Evolutionary conservation across 163 green algal genomes (phyloP), one percentile per base, ranked within the genome.

Genomic region (Dunaliella salina): DNA sequence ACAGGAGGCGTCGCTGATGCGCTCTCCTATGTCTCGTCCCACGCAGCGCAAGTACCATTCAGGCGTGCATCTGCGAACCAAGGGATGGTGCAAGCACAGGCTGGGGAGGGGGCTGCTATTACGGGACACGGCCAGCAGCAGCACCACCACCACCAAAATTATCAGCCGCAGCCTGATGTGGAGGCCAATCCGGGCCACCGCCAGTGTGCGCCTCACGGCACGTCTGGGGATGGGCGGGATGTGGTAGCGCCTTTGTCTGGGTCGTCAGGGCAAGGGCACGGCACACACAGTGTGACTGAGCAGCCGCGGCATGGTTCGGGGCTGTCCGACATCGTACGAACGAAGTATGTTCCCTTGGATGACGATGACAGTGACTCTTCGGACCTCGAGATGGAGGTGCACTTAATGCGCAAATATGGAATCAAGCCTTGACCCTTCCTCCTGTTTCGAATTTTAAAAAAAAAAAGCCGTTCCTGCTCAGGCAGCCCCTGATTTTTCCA

Each of bases 311-410:
- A 75, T 29, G 24, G 63, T 12, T 29, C 63, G 11, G 63, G 63
- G 63, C 63, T 29, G 24, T 75, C 63, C 8, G 63, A 75, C 63
- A 82, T 87, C 13, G 79, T 87, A 1, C 84, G 84, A 1, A 84
- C 79, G 3, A 69, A 84, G 33, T 87, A 87, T 33, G 59, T 87
- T 0, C 84, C 84, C 26, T 33, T 84, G 32, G 78, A 84, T n/a
- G 40, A n/a, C n/a, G 79, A 87, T 32, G 85, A 87, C 80, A 87
- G 85, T 40, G 85, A 87, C 59, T 82, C 57, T 57, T 72, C 80
- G 33, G 85, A 87, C 35, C 80, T 81, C 32, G 85, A 87, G 34
- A 84, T 81, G 80, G 85, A 85, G 32, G 25, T 35, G 57, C 18
- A 75, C 59, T 33, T 87, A 0, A 84, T 84, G 85, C 57, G 80